phyloP scores from a whole-genome alignment of 2,329 filamentous ascomycete genomes.

The Penicillium frequentans region DNA sequence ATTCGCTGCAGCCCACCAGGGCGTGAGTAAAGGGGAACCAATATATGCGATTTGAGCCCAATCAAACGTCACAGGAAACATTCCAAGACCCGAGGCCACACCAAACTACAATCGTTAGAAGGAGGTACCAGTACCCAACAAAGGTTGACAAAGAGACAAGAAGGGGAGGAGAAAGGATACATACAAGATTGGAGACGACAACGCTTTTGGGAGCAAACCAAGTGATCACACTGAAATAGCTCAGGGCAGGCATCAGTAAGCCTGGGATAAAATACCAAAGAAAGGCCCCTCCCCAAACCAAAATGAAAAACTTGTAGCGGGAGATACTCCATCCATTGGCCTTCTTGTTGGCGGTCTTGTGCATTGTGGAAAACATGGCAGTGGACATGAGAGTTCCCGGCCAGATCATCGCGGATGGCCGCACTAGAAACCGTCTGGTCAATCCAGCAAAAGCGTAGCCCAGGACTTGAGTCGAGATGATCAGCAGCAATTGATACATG shows the following conservation, averaged over 20 bases:
- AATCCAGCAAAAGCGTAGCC: conserved; percentile 85
- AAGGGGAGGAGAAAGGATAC: conserved; percentile 11
- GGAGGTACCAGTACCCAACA: neutral
- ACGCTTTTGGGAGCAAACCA: conserved; percentile 87
- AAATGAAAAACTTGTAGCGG: conserved; percentile 79
- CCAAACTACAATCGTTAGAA: conserved; percentile 59
- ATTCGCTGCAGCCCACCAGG: conserved; percentile 84
- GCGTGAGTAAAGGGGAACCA: conserved; percentile 77
- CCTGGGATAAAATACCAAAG: conserved; percentile 84
- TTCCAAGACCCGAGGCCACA: conserved; percentile 76
- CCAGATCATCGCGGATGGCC: conserved; percentile 89
- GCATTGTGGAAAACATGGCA: conserved; percentile 83
- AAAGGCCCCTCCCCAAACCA: conserved; percentile 70
- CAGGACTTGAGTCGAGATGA: conserved; percentile 80
- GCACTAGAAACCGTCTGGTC: conserved; percentile 76
- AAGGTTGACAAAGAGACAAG: neutral
- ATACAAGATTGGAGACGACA: conserved; percentile 73
- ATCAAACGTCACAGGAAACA: conserved; percentile 86
- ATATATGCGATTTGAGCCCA: conserved; percentile 90
- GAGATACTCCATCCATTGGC: conserved; percentile 82
- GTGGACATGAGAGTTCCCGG: conserved; percentile 84
- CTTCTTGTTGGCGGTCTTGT: conserved; percentile 78
- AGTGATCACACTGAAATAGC: conserved; percentile 85
- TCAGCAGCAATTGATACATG: conserved; percentile 77
- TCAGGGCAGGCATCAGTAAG: conserved; percentile 77